Base-by-base conservation (phyloP, 2,329 filamentous ascomycete genomes). In the Diaporthe citri region DNA sequence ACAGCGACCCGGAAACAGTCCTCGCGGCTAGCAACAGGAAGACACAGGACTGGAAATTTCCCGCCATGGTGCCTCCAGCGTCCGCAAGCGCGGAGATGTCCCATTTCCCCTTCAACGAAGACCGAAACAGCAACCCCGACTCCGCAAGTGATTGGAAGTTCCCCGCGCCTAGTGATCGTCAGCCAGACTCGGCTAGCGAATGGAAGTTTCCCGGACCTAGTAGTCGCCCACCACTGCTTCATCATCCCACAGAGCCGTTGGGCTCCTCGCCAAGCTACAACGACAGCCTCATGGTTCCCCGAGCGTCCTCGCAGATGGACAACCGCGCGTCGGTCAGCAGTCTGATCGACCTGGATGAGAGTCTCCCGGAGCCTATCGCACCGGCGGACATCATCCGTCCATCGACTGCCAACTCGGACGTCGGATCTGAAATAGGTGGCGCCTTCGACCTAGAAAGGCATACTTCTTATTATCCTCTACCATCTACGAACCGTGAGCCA, bases 361-460 rank as follows among this genome's bases (percentile, higher is more conserved):
- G 79, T 67, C 76, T 82, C 28, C 77, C 88, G 0, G 89, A 90
- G 34, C 84, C 87, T 0, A 82, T 86, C 51, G 67, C 74, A 31
- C 85, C 86, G 0, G 71, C 25, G 20, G 89, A 91, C 41, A 81
- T 86, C 20, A 86, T 87, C 0, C 85, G 89, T 1, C 90, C 90
- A 0, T 91, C 90, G 2, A 91, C 90, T 0, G 90, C 90, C 15
- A 88, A 91, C 80, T 92, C 90, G 1, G 90, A 91, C 75, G 88
- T 86, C 17, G 87, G 81, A 2, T 91, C 89, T 0, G 84, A 91
- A 15, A 86, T 87, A 10, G 90, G 90, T 69, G 87, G 89, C 36
- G 85, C 91, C 0, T 93, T 93, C 74, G 90, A 92, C 72, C 85
- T 93, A 4, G 91, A 93, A 80, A 87, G 88, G n/a, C 90, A 92